Evolutionary conservation across 306 rosid genomes (phyloP), one percentile per base, ranked within the genome.

Genomic region (Gillenia trifoliata): DNA sequence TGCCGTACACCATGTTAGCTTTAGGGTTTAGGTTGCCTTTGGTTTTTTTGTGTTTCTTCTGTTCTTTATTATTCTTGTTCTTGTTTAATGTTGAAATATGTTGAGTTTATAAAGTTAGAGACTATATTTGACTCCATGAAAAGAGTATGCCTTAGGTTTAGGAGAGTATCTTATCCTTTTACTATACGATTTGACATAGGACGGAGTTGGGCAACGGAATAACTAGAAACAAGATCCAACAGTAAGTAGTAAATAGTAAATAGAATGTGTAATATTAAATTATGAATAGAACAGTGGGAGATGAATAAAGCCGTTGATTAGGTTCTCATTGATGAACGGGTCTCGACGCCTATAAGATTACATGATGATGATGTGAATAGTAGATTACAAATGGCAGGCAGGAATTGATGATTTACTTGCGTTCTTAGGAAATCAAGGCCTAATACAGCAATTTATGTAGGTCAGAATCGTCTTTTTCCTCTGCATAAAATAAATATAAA

Each of bases 381-480:
- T 75, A 23, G 72, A 59, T 57, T 45, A 61, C 72, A 62, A 77
- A n/a, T 65, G 79, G 71, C 55, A 70, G 79, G 71, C 41, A 73
- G 74, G 75, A 40, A 63, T 69, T 77, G 60, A 68, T 81, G 55
- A 63, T 66, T 63, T 56, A 38, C 47, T 68, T 40, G 73, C 31
- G 62, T 67, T 54, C 64, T 73, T 70, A 62, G 67, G 76, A 43
- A 67, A 63, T 89, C 87, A 80, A 71, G 90, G 92, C 87, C 81
- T 90, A 74, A 93, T 86, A 38, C 91, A 90, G 75, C 92, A 88
- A 61, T 75, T 82, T 70, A 89, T 81, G 88, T 88, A 89, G 82
- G 98, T 87, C 80, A 84, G 68, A 66, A 67, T 38, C 77, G 78
- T 90, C 86, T 54, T 85, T 80, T 62, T 85, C 82, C 78, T 78